Evolutionary conservation across 495 filamentous ascomycete species (phyloP).

Genomic region (Xylaria sp.): DNA sequence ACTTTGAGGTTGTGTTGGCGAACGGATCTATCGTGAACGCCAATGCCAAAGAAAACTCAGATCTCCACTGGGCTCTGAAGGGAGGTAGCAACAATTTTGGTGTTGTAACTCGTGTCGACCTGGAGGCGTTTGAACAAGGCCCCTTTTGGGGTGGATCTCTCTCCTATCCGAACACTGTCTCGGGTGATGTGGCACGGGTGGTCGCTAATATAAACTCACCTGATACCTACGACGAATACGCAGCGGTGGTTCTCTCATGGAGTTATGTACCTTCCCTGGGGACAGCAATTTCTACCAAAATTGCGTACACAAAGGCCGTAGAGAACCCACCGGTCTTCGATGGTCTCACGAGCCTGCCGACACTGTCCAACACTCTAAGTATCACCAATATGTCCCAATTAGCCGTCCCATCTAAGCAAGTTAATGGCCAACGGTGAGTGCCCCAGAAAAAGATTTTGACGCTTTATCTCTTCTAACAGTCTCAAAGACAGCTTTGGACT

Average conservation of each 20-base stretch:
- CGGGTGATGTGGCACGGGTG: not conserved
- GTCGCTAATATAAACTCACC: slow-evolving; percentile 12
- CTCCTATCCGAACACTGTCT: not conserved
- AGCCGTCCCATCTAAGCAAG: not conserved
- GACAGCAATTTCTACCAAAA: not conserved
- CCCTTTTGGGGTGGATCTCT: slow-evolving; percentile 42
- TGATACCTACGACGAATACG: slow-evolving; percentile 3
- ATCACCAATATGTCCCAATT: not conserved
- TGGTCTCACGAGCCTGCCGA: slow-evolving; percentile 1
- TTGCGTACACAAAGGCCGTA: not conserved
- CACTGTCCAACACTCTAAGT: not conserved
- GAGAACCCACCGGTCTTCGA: slow-evolving; percentile 2
- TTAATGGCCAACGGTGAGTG: not conserved
- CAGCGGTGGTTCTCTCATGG: not conserved
- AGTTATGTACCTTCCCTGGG: not conserved
- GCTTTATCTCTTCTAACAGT: not conserved
- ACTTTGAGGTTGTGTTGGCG: slow-evolving; percentile 57
- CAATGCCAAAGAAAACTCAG: slow-evolving; percentile 46
- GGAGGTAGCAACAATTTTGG: slow-evolving; percentile 66
- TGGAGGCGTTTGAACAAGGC: slow-evolving; percentile 37
- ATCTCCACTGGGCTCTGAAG: slow-evolving; percentile 66
- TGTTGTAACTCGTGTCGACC: slow-evolving; percentile 53
- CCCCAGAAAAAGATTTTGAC: not conserved
- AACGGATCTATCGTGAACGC: slow-evolving; percentile 56
- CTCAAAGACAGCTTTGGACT: not conserved